Conservation (phyloP, 495 filamentous ascomycete species). For the Daldinia loculata region DNA sequence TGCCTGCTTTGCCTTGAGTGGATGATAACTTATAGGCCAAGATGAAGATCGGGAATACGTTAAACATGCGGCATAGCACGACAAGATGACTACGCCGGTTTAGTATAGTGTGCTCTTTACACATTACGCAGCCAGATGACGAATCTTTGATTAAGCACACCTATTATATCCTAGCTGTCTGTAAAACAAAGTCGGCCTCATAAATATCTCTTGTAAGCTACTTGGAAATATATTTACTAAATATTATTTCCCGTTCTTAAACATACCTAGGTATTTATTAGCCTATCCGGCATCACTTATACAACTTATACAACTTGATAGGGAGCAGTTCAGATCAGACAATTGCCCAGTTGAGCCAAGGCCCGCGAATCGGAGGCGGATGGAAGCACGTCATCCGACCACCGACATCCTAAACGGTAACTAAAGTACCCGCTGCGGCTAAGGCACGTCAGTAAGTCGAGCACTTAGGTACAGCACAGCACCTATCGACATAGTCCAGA, state of each 20-base stretch:
- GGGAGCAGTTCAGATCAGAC: not conserved
- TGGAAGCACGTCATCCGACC: slow-evolving; percentile 41
- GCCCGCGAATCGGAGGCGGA: slow-evolving; percentile 31
- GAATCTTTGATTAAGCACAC: not conserved
- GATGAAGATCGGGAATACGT: not conserved
- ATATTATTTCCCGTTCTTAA: too few relatives aligned
- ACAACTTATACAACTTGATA: slow-evolving; percentile 8
- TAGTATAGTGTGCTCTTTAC: not conserved
- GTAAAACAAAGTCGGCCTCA: too few relatives aligned
- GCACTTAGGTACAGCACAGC: not conserved
- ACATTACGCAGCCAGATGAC: slow-evolving; percentile 4
- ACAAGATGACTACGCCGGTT: too few relatives aligned
- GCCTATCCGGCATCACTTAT: not conserved
- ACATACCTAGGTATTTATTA: not conserved
- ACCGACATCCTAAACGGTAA: slow-evolving; percentile 38
- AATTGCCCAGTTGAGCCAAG: slow-evolving; percentile 31
- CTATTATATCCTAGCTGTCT: too few relatives aligned
- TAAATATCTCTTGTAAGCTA: too few relatives aligned
- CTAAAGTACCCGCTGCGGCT: slow-evolving; percentile 32
- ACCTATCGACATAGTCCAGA: not conserved
- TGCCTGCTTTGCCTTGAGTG: not conserved
- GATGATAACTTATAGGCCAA: not conserved
- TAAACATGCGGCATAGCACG: too few relatives aligned
- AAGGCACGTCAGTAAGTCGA: slow-evolving; percentile 15
- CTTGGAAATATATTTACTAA: too few relatives aligned